Evolutionary conservation across 164 flowering plant species (phyloP).

Genomic region (Sextonia rubra): DNA sequence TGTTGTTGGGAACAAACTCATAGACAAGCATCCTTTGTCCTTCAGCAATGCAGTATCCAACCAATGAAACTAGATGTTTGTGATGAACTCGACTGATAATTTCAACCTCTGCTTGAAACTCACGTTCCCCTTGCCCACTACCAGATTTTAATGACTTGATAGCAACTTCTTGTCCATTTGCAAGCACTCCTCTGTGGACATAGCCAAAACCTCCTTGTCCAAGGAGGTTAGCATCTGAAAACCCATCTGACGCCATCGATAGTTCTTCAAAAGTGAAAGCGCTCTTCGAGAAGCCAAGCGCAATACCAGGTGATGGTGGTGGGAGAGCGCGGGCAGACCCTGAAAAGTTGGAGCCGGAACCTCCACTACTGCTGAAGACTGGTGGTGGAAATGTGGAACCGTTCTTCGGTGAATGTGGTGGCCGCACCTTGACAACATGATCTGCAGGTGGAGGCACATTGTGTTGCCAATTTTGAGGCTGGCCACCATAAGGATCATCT

Average conservation of each 20-base stretch:
- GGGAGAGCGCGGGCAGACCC: conserved; percentile 46
- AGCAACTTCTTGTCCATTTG: conserved; percentile 88
- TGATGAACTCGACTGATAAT: conserved; percentile 96
- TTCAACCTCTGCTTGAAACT: conserved; percentile 95
- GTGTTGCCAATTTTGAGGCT: conserved; percentile 59
- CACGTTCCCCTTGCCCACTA: conserved; percentile 96
- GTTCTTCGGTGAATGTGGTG: conserved; percentile 27
- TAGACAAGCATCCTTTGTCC: conserved; percentile 81
- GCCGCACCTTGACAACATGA: conserved; percentile 37
- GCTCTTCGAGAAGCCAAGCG: conserved; percentile 67
- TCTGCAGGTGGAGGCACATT: conserved; percentile 46
- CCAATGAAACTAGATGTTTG: conserved; percentile 88
- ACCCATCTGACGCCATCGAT: conserved; percentile 84
- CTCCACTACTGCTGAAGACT: conserved; percentile 57
- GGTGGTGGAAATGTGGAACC: conserved; percentile 28
- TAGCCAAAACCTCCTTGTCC: conserved; percentile 99
- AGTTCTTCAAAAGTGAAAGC: conserved; percentile 78
- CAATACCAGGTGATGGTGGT: conserved; percentile 69
- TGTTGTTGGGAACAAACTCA: conserved; percentile 92
- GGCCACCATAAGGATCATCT: conserved; percentile 41
- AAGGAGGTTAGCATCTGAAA: conserved; percentile 80
- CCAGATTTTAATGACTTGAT: conserved; percentile 84
- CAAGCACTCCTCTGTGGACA: conserved; percentile 88
- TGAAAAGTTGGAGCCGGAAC: conserved; percentile 67
- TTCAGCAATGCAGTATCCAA: conserved; percentile 85